These are phyloP conservation scores for Sporobolomyces roseus DNA, from an alignment of 768 basidiomycete species.

Conservation along the genomic window DNA sequence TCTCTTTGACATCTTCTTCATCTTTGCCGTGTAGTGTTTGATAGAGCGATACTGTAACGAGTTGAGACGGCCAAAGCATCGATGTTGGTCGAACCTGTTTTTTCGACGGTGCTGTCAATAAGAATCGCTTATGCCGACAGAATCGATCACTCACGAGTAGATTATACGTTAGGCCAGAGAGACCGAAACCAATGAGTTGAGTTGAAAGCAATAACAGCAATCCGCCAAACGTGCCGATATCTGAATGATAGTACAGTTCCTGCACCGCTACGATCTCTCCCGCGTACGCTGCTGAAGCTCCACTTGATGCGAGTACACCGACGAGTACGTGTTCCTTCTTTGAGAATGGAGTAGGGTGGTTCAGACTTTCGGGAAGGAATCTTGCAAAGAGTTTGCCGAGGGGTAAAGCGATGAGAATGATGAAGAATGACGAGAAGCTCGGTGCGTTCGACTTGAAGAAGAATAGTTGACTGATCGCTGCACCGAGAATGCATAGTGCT, in stretches of 20 bases:
- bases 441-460: conserved; percentile 46
- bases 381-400: conserved; percentile 43
- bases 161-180: conserved; percentile 44
- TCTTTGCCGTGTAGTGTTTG: conserved; percentile 44
- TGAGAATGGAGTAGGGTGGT: conserved; percentile 44
- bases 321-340: conserved; percentile 46
- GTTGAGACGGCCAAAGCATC: conserved; percentile 43
- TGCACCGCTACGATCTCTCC: conserved; percentile 47
- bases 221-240: conserved; percentile 43
- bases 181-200: conserved; percentile 47
- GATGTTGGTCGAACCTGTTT: conserved; percentile 41
- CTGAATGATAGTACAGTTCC: conserved; percentile 45
- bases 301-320: conserved; percentile 2
- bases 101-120: no score
- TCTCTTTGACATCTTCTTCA: conserved; percentile 35
- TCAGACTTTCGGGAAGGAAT: conserved; percentile 40
- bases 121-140: no score
- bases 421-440: conserved; percentile 45
- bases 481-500: conserved; percentile 38
- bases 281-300: conserved; percentile 45
- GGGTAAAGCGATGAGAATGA: conserved; percentile 44
- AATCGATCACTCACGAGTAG: conserved; percentile 15
- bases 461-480: conserved; percentile 46
- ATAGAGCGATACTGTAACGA: conserved; percentile 46
- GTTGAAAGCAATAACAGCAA: conserved; percentile 45